Percentiles rank a stretch among this genome's conserved stretches.
phyloP scores from a whole-genome alignment of 768 basidiomycete genomes.

The Mycena rosella region DNA sequence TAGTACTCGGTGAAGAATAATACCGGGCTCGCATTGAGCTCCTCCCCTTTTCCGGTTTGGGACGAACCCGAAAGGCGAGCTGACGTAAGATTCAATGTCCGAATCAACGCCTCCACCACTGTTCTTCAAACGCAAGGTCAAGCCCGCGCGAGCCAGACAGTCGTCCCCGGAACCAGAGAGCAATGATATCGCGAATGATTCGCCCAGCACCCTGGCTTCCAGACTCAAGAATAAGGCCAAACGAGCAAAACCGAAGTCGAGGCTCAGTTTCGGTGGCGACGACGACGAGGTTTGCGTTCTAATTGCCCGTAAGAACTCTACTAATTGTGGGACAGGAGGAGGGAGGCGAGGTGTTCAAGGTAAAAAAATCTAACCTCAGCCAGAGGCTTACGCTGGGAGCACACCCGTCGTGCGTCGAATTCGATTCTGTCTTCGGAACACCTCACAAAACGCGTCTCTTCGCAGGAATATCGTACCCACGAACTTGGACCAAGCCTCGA shows the following conservation, averaged over 20 bases:
- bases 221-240: slow-evolving; percentile 82
- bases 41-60: no score
- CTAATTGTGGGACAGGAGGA: slow-evolving; percentile 61
- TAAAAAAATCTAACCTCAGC: slow-evolving; percentile 63
- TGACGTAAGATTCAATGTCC: slow-evolving; percentile 45
- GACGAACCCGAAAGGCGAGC: no score
- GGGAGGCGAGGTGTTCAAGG: slow-evolving; percentile 75
- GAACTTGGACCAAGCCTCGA: slow-evolving; percentile 67
- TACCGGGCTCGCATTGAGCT: no score
- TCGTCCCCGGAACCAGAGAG: slow-evolving; percentile 53
- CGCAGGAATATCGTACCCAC: slow-evolving; percentile 48
- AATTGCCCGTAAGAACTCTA: slow-evolving; percentile 25
- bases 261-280: slow-evolving; percentile 82
- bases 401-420: slow-evolving; percentile 59
- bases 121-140: slow-evolving; percentile 66
- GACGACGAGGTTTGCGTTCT: slow-evolving; percentile 67
- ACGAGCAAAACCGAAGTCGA: slow-evolving; percentile 73
- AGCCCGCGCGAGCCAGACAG: slow-evolving; percentile 56
- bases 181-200: slow-evolving; percentile 55
- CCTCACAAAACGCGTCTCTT: slow-evolving; percentile 17
- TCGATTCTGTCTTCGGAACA: neutral
- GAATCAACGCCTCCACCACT: slow-evolving; percentile 58
- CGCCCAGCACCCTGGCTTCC: slow-evolving; percentile 71
- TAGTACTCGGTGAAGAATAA: no score
- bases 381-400: slow-evolving; percentile 53